These are phyloP conservation scores for Tetrahymena borealis DNA, from an alignment of 73 alveolate species.

Conservation along the genomic window DNA sequence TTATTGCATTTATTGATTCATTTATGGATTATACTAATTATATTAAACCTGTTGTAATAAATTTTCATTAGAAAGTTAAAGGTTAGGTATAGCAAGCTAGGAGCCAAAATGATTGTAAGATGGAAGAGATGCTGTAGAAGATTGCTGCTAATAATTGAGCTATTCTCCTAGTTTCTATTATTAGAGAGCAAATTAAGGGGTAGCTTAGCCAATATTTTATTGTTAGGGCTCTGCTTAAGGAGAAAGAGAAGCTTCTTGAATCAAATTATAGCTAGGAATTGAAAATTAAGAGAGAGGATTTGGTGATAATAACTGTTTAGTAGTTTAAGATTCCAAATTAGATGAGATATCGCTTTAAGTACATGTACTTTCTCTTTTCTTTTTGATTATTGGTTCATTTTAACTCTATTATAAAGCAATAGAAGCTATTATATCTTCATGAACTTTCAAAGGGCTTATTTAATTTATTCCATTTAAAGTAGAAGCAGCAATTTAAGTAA, in stretches of 20 bases:
- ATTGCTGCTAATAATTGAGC: not conserved
- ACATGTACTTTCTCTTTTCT: not conserved
- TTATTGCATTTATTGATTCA: not conserved
- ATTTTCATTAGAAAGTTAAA: too few relatives aligned
- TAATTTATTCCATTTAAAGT: not conserved
- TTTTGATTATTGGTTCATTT: not conserved
- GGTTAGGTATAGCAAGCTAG: too few relatives aligned
- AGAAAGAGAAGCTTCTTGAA: not conserved
- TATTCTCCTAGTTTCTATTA: not conserved
- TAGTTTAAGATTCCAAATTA: not conserved
- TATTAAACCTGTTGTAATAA: not conserved
- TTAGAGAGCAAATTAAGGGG: not conserved
- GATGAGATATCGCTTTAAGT: not conserved
- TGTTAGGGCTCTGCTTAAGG: not conserved
- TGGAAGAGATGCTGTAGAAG: not conserved
- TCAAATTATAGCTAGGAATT: not conserved
- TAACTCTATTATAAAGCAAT: not conserved
- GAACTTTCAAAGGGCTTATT: not conserved
- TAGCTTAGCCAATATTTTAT: not conserved
- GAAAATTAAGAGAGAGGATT: not conserved
- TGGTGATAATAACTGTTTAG: not conserved
- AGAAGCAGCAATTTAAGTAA: not conserved
- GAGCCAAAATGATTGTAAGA: not conserved
- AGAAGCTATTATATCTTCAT: not conserved
- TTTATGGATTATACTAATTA: too few relatives aligned